Conservation (phyloP, 2,329 filamentous ascomycete species). For the Pezicula carpinea region DNA sequence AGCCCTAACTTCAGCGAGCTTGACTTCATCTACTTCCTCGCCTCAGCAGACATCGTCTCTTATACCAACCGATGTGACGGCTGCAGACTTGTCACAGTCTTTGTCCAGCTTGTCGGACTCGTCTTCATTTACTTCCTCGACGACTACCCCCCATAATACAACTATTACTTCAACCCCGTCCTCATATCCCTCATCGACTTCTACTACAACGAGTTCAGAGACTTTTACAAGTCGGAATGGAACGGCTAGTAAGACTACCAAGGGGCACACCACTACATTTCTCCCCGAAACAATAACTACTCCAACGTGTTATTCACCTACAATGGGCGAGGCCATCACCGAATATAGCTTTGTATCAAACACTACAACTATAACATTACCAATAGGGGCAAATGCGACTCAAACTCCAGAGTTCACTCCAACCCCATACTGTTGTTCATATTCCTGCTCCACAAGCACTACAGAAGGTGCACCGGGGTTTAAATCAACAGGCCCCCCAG, state of each 20-base stretch:
- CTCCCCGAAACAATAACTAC: not conserved
- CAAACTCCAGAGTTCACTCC: conserved; percentile 20
- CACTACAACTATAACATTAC: conserved; percentile 20
- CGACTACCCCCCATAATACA: too few relatives aligned
- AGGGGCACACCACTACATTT: not conserved
- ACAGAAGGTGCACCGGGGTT: not conserved
- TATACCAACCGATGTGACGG: too few relatives aligned
- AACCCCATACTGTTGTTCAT: conserved; percentile 16
- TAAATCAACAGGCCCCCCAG: not conserved
- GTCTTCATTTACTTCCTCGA: too few relatives aligned
- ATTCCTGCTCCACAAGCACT: not conserved
- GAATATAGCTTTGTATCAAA: conserved; percentile 20
- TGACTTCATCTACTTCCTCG: not conserved
- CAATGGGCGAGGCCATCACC: conserved; percentile 13
- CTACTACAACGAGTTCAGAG: too few relatives aligned
- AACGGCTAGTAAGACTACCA: too few relatives aligned
- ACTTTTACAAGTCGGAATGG: too few relatives aligned
- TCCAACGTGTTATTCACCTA: conserved; percentile 6
- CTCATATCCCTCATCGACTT: too few relatives aligned
- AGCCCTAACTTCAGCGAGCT: not conserved
- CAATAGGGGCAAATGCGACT: conserved; percentile 12
- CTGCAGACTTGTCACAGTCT: too few relatives aligned
- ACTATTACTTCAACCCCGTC: too few relatives aligned
- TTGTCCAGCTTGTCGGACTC: too few relatives aligned
- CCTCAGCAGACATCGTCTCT: not conserved